A percentile compares a stretch with the other conserved stretches of the same genome.
phyloP scores from a whole-genome alignment of 495 filamentous ascomycete species.

The Penicillium macrosclerotiorum region DNA sequence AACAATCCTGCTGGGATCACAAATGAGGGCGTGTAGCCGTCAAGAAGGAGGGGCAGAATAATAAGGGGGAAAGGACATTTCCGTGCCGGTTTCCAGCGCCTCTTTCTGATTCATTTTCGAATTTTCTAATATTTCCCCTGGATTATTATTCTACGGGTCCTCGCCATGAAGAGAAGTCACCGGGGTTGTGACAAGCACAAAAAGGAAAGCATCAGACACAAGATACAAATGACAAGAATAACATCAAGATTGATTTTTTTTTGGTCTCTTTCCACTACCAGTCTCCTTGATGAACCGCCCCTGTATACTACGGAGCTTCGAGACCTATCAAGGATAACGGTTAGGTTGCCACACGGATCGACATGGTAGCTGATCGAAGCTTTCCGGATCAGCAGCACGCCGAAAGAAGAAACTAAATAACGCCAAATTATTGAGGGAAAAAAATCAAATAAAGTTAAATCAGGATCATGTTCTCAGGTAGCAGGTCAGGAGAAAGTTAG shows the following conservation, averaged over 20 bases:
- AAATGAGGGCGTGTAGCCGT: conserved; percentile 16
- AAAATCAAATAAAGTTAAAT: no score
- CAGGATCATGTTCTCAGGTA: no score
- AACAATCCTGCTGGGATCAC: no score
- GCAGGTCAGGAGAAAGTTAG: conserved; percentile 8
- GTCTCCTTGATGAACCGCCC: no score
- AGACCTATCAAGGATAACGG: no score
- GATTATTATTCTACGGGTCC: conserved; percentile 7
- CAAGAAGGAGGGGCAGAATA: background rate
- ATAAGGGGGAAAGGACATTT: conserved; percentile 3
- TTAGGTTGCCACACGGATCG: conserved; percentile 15
- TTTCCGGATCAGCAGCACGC: conserved; percentile 13
- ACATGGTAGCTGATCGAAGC: conserved; percentile 16
- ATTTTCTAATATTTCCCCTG: conserved; percentile 12
- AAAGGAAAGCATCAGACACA: conserved; percentile 2
- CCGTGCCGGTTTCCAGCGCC: conserved; percentile 7
- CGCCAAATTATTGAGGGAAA: no score
- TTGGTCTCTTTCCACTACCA: no score
- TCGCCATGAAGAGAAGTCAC: conserved; percentile 33
- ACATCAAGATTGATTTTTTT: no score
- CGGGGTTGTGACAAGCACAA: conserved; percentile 6
- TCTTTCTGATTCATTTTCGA: background rate
- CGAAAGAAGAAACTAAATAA: background rate
- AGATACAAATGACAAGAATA: no score
- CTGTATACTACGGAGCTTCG: no score